Evolutionary conservation across 2,329 filamentous ascomycete species (phyloP).

Genomic region (Cyclaneusma minus): DNA sequence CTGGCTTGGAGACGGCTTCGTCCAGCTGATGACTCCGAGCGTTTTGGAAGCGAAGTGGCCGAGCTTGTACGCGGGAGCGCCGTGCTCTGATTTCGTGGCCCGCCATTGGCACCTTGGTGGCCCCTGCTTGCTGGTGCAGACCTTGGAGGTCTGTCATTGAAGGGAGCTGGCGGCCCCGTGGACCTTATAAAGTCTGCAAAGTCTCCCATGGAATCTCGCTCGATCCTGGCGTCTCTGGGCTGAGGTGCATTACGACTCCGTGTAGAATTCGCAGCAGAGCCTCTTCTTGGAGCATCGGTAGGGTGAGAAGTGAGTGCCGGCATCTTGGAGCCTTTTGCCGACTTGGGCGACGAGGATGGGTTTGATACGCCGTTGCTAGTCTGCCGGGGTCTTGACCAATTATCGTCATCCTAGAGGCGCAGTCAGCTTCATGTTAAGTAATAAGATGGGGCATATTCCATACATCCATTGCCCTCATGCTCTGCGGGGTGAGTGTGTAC

Average conservation of each 20-base stretch:
- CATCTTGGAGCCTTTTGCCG: too few species aligned
- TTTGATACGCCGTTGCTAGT: too few species aligned
- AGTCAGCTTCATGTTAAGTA: too few species aligned
- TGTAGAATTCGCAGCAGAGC: too few species aligned
- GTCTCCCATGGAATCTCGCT: slow-evolving; percentile 58
- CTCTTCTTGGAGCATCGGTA: too few species aligned
- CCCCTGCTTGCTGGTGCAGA: slow-evolving; percentile 17
- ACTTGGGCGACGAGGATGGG: not conserved
- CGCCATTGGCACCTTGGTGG: slow-evolving; percentile 14
- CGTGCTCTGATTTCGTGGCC: slow-evolving; percentile 13
- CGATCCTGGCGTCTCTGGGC: slow-evolving; percentile 59
- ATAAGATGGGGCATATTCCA: too few species aligned
- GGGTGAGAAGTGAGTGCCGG: too few species aligned
- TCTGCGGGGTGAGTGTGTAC: slow-evolving; percentile 67
- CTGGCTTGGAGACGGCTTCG: slow-evolving; percentile 52
- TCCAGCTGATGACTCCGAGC: slow-evolving; percentile 20
- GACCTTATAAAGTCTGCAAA: slow-evolving; percentile 83
- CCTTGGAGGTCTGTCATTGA: slow-evolving; percentile 10
- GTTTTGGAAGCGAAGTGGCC: slow-evolving; percentile 9
- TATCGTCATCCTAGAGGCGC: too few species aligned
- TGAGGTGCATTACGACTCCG: slow-evolving; percentile 12
- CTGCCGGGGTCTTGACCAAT: too few species aligned
- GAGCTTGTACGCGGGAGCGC: slow-evolving; percentile 7
- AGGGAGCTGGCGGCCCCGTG: slow-evolving; percentile 49
- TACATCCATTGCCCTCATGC: slow-evolving; percentile 63